These are phyloP conservation scores for Phytophthora fragariae DNA, from an alignment of 352 stramenopile genomes.

Conservation along the genomic window DNA sequence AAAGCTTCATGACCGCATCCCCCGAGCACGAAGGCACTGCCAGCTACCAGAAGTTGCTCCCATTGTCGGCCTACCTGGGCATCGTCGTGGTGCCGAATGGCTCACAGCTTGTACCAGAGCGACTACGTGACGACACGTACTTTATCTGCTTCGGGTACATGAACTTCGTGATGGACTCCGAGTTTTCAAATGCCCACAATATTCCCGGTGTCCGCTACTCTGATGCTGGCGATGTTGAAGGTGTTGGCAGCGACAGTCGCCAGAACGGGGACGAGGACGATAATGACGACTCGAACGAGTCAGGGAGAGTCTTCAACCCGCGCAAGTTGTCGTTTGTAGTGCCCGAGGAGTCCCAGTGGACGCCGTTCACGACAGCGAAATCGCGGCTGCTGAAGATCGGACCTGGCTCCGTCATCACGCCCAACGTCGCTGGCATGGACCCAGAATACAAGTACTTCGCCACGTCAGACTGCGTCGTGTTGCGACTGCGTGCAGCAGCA, in stretches of 20 bases:
- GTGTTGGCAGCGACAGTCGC: background rate
- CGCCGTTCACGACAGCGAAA: slow-evolving; percentile 67
- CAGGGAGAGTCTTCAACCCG: slow-evolving; percentile 13
- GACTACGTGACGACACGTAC: slow-evolving; percentile 66
- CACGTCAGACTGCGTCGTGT: slow-evolving; percentile 67
- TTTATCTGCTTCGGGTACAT: slow-evolving; percentile 83
- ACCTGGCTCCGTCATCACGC: slow-evolving; percentile 75
- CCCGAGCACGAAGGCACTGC: slow-evolving; percentile 35
- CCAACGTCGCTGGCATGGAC: slow-evolving; percentile 47
- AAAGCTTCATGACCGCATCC: slow-evolving; percentile 63
- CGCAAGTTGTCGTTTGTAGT: slow-evolving; percentile 53
- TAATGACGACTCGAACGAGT: slow-evolving; percentile 4
- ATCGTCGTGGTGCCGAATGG: slow-evolving; percentile 60
- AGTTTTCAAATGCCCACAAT: slow-evolving; percentile 64
- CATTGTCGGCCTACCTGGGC: slow-evolving; percentile 67
- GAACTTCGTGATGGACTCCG: slow-evolving; percentile 74
- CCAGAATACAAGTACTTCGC: slow-evolving; percentile 72
- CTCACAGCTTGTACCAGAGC: slow-evolving; percentile 42
- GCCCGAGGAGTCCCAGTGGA: slow-evolving; percentile 66
- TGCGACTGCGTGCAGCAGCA: slow-evolving; percentile 62
- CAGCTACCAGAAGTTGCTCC: slow-evolving; percentile 63
- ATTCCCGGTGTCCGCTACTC: slow-evolving; percentile 60
- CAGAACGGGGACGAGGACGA: slow-evolving; percentile 13
- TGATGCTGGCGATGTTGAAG: slow-evolving; percentile 15
- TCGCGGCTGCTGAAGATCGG: slow-evolving; percentile 79